Evolutionary conservation across 2,329 filamentous ascomycete species (phyloP).

Genomic region (Xylaria sp.): DNA sequence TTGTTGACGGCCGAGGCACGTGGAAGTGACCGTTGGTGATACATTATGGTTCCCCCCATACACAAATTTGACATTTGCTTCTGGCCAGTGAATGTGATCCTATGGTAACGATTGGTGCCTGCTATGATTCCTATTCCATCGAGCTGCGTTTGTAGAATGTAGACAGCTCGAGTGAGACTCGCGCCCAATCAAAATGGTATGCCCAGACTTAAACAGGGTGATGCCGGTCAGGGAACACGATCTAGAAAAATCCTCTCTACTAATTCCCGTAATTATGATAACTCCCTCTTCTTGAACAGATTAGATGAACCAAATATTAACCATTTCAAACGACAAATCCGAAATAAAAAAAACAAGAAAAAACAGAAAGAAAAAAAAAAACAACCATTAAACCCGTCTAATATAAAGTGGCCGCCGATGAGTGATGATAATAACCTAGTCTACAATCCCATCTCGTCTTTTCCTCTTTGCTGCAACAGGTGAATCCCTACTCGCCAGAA

Average conservation of each 20-base stretch:
- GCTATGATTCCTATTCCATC: background rate
- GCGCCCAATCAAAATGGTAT: background rate
- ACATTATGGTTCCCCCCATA: background rate
- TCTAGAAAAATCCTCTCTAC: background rate
- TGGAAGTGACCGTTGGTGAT: background rate
- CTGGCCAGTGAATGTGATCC: background rate
- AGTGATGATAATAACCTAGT: background rate
- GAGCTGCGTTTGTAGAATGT: background rate
- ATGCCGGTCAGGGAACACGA: background rate
- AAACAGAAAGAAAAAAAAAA: background rate
- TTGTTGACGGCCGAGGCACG: background rate
- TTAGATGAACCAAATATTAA: background rate
- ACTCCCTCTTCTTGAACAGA: background rate
- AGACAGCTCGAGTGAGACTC: background rate
- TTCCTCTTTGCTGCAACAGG: background rate
- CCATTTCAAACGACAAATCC: background rate
- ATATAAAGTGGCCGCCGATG: background rate
- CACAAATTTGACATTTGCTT: background rate
- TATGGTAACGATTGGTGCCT: background rate
- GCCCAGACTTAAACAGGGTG: background rate
- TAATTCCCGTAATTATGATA: background rate
- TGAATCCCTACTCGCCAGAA: background rate
- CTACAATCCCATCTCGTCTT: background rate
- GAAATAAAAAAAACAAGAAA: background rate
- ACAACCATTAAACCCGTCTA: background rate